Evolutionary conservation across 768 basidiomycete species (phyloP).

Genomic region (Holtermannia corniformis): DNA sequence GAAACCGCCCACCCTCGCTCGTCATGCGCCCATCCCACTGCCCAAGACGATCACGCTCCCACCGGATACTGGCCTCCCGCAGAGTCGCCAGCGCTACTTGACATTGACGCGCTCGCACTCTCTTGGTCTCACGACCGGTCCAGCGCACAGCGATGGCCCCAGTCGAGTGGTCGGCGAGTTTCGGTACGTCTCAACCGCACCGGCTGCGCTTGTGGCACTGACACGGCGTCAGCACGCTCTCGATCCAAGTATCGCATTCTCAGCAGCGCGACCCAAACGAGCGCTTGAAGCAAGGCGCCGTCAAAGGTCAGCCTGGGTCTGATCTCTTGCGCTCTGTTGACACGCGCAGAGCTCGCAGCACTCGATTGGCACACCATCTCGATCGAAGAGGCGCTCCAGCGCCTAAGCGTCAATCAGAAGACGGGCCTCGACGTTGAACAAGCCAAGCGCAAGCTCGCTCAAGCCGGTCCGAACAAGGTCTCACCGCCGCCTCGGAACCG

Average conservation of each 20-base stretch:
- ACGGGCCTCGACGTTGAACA: constrained; percentile 49
- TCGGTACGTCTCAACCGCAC: constrained; percentile 20
- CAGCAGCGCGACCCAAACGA: constrained; percentile 5
- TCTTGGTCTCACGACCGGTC: constrained; percentile 15
- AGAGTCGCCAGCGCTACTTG: neutral
- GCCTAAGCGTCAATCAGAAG: constrained; percentile 46
- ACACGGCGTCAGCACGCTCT: constrained; percentile 43
- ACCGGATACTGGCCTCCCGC: neutral
- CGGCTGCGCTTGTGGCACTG: neutral
- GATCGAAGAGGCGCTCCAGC: constrained; percentile 44
- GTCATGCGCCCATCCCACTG: neutral
- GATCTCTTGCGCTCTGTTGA: neutral
- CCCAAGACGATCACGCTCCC: neutral
- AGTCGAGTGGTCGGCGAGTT: constrained; percentile 33
- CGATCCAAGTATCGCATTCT: constrained; percentile 43
- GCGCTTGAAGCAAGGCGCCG: constrained; percentile 10
- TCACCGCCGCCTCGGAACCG: constrained; percentile 47
- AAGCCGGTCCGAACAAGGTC: constrained; percentile 50
- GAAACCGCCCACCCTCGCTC: neutral
- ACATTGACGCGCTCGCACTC: constrained; percentile 19
- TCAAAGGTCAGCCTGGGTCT: constrained; percentile 16
- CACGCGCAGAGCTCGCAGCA: constrained; percentile 28
- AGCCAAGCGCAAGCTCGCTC: constrained; percentile 46
- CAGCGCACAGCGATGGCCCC: constrained; percentile 12
- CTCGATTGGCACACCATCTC: constrained; percentile 50